phyloP scores from a whole-genome alignment of 306 rosid species.

The Pyrus communis region DNA sequence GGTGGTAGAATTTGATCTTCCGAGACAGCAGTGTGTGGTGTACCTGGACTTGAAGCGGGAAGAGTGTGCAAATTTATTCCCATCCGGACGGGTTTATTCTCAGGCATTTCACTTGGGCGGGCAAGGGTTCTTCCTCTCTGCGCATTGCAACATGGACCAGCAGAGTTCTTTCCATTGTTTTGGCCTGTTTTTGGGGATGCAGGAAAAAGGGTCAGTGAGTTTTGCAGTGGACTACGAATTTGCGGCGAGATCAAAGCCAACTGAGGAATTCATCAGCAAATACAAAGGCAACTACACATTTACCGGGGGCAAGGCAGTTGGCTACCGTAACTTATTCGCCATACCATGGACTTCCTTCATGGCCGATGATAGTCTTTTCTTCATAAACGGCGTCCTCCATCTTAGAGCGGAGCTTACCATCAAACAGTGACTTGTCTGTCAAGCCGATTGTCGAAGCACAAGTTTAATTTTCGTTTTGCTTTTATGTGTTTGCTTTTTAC shows the following conservation, averaged over 20 bases:
- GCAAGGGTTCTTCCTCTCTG: slow-evolving; percentile 93
- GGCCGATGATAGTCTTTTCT: slow-evolving; percentile 80
- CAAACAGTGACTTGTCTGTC: slow-evolving; percentile 38
- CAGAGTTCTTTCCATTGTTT: slow-evolving; percentile 92
- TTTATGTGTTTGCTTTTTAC: slow-evolving; percentile 4
- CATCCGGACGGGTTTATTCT: slow-evolving; percentile 95
- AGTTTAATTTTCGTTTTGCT: background rate
- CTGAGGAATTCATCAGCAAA: slow-evolving; percentile 76
- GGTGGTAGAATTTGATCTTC: slow-evolving; percentile 93
- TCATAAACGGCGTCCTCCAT: slow-evolving; percentile 86
- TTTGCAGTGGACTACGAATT: slow-evolving; percentile 95
- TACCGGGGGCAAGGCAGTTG: slow-evolving; percentile 97
- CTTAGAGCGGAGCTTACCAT: slow-evolving; percentile 94
- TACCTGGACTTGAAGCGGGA: slow-evolving; percentile 90
- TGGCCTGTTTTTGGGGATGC: slow-evolving; percentile 95
- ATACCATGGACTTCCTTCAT: slow-evolving; percentile 79
- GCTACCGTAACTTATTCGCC: slow-evolving; percentile 81
- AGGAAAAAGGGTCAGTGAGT: slow-evolving; percentile 87
- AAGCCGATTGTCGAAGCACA: background rate
- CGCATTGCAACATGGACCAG: slow-evolving; percentile 99
- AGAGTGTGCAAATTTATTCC: slow-evolving; percentile 65
- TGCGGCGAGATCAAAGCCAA: slow-evolving; percentile 77
- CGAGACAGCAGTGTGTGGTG: slow-evolving; percentile 89
- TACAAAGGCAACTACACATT: slow-evolving; percentile 95
- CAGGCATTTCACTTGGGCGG: slow-evolving; percentile 99